These are phyloP conservation scores for Eutrema japonicum DNA, from an alignment of 345 rosid genomes.

Conservation along the genomic window DNA sequence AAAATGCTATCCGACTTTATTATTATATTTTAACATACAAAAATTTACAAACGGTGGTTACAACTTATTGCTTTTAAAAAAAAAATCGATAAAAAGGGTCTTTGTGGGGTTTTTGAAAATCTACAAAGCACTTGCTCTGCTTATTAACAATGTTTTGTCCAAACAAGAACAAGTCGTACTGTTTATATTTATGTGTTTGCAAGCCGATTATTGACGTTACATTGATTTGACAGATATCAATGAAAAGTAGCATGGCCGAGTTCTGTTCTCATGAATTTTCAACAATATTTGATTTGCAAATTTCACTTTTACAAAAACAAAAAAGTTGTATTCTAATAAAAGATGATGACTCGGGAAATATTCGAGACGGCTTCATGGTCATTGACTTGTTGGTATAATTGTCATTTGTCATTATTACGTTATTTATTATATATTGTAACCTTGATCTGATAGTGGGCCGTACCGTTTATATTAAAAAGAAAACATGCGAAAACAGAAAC, in stretches of 20 bases:
- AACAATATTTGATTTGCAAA: neutral
- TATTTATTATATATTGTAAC: conserved; percentile 1
- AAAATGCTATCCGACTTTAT: neutral
- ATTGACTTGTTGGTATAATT: conserved; percentile 26
- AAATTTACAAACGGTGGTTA: neutral
- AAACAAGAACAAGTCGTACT: neutral
- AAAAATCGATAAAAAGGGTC: neutral
- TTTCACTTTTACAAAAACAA: neutral
- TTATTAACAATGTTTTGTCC: neutral
- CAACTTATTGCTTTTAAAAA: neutral
- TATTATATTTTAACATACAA: neutral
- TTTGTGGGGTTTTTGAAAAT: too few species aligned
- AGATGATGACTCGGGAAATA: neutral
- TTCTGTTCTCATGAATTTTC: neutral
- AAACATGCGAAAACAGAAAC: conserved; percentile 8
- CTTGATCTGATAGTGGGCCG: conserved; percentile 36
- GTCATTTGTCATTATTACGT: neutral
- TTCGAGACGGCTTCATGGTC: conserved; percentile 17
- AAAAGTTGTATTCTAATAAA: neutral
- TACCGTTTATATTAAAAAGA: neutral
- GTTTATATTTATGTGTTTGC: neutral
- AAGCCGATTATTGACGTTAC: conserved; percentile 5
- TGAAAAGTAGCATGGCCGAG: neutral
- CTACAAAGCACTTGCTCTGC: too few species aligned
- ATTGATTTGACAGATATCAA: neutral